Evolutionary conservation across 1,139 yeast genomes (phyloP), one percentile per base, ranked within the genome.

Genomic region (Nakaseomyces bracarensis): DNA sequence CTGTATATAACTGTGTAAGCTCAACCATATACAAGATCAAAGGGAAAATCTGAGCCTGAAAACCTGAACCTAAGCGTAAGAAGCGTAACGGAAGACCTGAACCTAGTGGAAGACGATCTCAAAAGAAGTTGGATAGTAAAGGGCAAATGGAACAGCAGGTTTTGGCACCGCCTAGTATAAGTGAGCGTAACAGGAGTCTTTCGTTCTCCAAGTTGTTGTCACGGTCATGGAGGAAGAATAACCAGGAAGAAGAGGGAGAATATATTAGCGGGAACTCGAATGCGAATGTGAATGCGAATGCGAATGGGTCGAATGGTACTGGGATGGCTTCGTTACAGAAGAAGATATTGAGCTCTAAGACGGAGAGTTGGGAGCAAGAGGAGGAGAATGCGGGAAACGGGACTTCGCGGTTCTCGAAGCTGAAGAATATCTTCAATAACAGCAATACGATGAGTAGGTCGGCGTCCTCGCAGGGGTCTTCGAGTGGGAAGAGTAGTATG

Each of bases 181-280:
- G 44, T 26, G 55, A 53, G 18, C 49, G 52, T 41, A 49, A 49
- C 23, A 49, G 61, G 41, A 58, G 58, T 25, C 49, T 55, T 9
- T 59, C 64, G 10, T 52, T 59, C 31, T 52, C 61, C 1, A 58
- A 54, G 40, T 37, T 58, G 27, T 40, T 59, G 29, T 52, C 60
- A 3, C 46, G 55, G 22, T 50, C 63, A 2, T 51, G 58, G 45
- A 51, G 53, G 41, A 44, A 53, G n/a, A 49, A 43, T 30, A 35
- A 38, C 5, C 36, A 14, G 30, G 34, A 30, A 7, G 34, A 30
- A 5, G 34, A 30, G 34, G 21, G n/a, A n/a, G n/a, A n/a, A n/a
- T n/a, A n/a, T n/a, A n/a, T n/a, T n/a, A n/a, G n/a, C n/a, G n/a
- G n/a, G n/a, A n/a, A n/a, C n/a, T n/a, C n/a, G n/a, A n/a, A n/a